Evolutionary conservation across 768 basidiomycete species (phyloP), one percentile per base, ranked within the genome.

Genomic region (Podaxis carcinomalis): DNA sequence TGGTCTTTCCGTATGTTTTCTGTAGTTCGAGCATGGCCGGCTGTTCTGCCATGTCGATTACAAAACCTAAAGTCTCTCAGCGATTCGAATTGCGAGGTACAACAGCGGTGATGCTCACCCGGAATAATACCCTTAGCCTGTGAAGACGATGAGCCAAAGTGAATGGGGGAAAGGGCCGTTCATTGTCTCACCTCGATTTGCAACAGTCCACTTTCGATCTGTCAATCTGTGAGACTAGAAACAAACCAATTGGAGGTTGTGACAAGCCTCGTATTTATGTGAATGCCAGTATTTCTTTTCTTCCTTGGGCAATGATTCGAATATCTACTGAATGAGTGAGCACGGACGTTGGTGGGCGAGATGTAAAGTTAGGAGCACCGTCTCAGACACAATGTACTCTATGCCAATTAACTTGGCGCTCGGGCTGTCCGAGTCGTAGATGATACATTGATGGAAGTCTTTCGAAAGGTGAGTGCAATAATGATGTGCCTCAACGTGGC

Each of bases 201-300:
- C n/a, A 62, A 39, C 25, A 62, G 10, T 35, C 61, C 61, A 42
- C 61, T 62, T 25, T 57, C 61, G 7, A 62, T 49, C 56, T 62
- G 35, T 40, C 5, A 7, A 55, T 10, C 21, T 37, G 7, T 54
- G 7, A 28, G 47, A 11, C n/a, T 23, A 25, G 11, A 49, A 19
- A 49, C 13, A 21, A 49, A 4, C 36, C 19, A 56, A 46, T 32
- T 6, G 32, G 32, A 32, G 32, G 32, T 32, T 32, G 32, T 1
- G 1, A 28, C 52, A 10, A 6, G 57, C 61, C 56, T 62, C 62
- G 36, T 44, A 58, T 36, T 53, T 51, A 19, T 62, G 62, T 4
- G 56, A 57, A 62, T 62, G 62, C 56, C 62, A 62, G 32, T 62
- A 62, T 23, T 58, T 57, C 25, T 52, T 62, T 19, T 62, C 61